Evolutionary conservation across 306 rosid species (phyloP).

Genomic region (Trifolium repens): DNA sequence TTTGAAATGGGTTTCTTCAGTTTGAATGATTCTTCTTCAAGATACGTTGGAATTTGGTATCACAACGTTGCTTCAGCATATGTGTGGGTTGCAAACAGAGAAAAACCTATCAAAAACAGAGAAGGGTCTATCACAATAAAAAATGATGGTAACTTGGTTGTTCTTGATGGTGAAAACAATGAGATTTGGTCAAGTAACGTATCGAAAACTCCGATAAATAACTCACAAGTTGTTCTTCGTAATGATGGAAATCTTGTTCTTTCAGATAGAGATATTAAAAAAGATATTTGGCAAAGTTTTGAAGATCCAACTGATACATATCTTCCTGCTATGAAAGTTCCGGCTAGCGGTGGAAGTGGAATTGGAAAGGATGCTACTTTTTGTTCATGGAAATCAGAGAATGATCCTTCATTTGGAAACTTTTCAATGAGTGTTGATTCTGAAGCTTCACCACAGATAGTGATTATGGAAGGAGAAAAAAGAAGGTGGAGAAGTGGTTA

Average conservation of each 20-base stretch:
- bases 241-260: conserved; percentile 64
- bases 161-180: conserved; percentile 48
- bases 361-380: conserved; percentile 35
- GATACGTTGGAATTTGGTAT: conserved; percentile 86
- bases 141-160: conserved; percentile 58
- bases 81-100: conserved; percentile 83
- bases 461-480: conserved; percentile 58
- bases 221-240: conserved; percentile 43
- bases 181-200: conserved; percentile 60
- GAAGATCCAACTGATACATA: conserved; percentile 65
- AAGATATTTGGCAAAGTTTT: conserved; percentile 63
- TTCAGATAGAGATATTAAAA: not conserved
- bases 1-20: conserved; percentile 78
- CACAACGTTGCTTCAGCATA: conserved; percentile 33
- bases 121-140: conserved; percentile 52
- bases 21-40: conserved; percentile 38
- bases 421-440: conserved; percentile 73
- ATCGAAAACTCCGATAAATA: conserved; percentile 11
- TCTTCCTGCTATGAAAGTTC: conserved; percentile 68
- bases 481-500: conserved; percentile 88
- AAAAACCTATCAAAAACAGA: conserved; percentile 47
- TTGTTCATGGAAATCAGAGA: conserved; percentile 67
- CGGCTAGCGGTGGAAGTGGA: conserved; percentile 28
- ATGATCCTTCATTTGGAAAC: conserved; percentile 66
- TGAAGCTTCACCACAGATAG: conserved; percentile 60